Evolutionary conservation across 2,329 filamentous ascomycete genomes (phyloP), one percentile per base, ranked within the genome.

Genomic region (Mariannaea sp.): DNA sequence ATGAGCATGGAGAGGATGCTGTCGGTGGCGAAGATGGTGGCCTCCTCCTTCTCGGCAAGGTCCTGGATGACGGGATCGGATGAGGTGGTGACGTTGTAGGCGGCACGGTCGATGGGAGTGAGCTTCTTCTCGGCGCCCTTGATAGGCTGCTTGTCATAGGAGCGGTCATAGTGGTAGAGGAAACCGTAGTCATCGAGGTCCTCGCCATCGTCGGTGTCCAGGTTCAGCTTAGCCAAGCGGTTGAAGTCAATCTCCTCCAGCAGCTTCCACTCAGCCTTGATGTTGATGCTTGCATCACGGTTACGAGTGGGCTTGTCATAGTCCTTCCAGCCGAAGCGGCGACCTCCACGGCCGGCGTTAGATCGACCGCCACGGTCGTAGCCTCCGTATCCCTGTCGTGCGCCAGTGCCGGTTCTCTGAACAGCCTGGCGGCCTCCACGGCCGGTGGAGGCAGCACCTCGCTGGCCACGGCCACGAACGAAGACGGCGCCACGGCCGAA

Each of bases 201-300:
- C 77, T 99, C 94, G 69, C 94, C 94, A 46, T 96, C 91, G 64
- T 93, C 90, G 13, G 92, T 87, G 68, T 97, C 94, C 57, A 99
- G 83, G 78, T 97, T 99, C 68, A 99, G 84, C 83, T 99, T 99
- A 65, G 85, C 82, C 65, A 99, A 84, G 64, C 94, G 89, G 79
- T 91, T 93, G 79, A 96, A 99, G 75, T 99, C 94, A 73, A 99
- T 97, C 82, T 99, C 94, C 78, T 99, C 94, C 68, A 97, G 80
- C 77, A 99, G 84, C 70, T 86, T 83, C 94, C 94, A 99, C 73
- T 97, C 92, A 17, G 92, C 85, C 77, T 95, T 95, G 75, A 97
- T 92, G 77, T 93, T 93, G 70, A 99, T 90, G 29, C 92, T 96
- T 9, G 93, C 89, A 77, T 99, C 94, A 56, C 94, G 90, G 77